Conservation (phyloP, 1,139 yeast genomes). For the Kurtzmaniella quercitrusa region DNA sequence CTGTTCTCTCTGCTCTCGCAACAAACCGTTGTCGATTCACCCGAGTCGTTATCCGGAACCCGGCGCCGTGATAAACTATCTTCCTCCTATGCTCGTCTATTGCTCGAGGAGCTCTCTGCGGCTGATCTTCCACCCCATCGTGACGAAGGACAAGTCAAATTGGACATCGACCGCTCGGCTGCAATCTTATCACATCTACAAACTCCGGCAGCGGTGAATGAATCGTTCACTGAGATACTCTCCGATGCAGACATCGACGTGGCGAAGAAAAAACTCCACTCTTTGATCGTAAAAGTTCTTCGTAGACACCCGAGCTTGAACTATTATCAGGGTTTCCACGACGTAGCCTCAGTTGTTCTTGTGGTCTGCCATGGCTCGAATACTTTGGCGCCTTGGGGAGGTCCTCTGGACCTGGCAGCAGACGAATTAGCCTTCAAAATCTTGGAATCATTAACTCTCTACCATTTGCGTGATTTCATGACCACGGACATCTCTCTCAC, state of each 20-base stretch:
- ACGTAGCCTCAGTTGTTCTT: constrained; percentile 68
- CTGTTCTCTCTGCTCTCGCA: not conserved
- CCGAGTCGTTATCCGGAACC: not conserved
- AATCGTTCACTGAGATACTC: constrained; percentile 32
- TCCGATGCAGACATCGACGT: constrained; percentile 29
- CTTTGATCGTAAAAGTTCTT: constrained; percentile 52
- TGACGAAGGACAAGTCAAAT: constrained; percentile 74
- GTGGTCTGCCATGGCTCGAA: constrained; percentile 41
- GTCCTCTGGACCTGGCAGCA: constrained; percentile 3
- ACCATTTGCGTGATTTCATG: constrained; percentile 82
- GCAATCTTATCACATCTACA: constrained; percentile 34
- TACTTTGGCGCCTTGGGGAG: constrained; percentile 12
- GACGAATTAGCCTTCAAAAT: constrained; percentile 41
- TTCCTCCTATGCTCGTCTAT: constrained; percentile 4
- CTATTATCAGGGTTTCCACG: constrained; percentile 94
- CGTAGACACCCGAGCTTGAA: constrained; percentile 57
- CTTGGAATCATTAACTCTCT: constrained; percentile 55
- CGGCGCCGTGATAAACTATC: not conserved
- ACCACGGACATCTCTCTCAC: constrained; percentile 64
- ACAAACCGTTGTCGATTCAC: not conserved
- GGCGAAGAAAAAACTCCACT: constrained; percentile 39
- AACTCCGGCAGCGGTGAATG: constrained; percentile 15
- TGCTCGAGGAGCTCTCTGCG: constrained; percentile 19
- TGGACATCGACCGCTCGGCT: constrained; percentile 76
- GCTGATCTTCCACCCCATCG: constrained; percentile 44